Evolutionary conservation across 2,329 filamentous ascomycete genomes (phyloP).

Genomic region (Knufia petricola): DNA sequence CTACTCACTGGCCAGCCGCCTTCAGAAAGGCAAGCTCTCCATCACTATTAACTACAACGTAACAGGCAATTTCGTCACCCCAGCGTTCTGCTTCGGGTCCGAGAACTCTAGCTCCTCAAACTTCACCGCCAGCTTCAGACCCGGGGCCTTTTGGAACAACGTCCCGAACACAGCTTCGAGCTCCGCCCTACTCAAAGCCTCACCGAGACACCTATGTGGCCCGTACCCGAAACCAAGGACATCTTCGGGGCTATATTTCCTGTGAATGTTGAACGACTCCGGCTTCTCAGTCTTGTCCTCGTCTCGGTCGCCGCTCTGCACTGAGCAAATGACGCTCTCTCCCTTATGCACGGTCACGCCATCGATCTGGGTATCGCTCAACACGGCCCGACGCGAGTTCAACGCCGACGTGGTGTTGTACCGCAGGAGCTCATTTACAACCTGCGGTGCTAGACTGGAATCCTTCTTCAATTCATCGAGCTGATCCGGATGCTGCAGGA

Average conservation of each 20-base stretch:
- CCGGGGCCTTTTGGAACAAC: background rate
- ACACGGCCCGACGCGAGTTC: constrained; percentile 40
- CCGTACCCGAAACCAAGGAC: constrained; percentile 41
- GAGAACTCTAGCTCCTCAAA: background rate
- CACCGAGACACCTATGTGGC: constrained; percentile 35
- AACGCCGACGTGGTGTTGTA: constrained; percentile 41
- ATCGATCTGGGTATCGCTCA: constrained; percentile 38
- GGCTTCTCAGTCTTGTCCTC: constrained; percentile 35
- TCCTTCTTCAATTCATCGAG: constrained; percentile 34
- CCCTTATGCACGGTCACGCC: constrained; percentile 36
- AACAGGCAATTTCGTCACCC: background rate
- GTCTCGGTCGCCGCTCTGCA: constrained; percentile 41
- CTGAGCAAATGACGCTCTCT: constrained; percentile 40
- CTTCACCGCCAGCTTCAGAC: background rate
- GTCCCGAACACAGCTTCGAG: background rate
- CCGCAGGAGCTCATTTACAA: constrained; percentile 42
- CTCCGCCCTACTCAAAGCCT: background rate
- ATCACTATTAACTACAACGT: too few species aligned
- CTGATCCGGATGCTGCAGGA: constrained; percentile 37
- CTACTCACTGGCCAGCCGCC: too few species aligned
- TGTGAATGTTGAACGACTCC: constrained; percentile 38
- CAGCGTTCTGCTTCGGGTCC: background rate
- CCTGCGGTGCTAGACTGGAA: constrained; percentile 29
- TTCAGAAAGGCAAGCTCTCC: too few species aligned
- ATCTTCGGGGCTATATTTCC: constrained; percentile 28